phyloP scores from a whole-genome alignment of 352 stramenopile genomes.

The Phytophthora lateralis region DNA sequence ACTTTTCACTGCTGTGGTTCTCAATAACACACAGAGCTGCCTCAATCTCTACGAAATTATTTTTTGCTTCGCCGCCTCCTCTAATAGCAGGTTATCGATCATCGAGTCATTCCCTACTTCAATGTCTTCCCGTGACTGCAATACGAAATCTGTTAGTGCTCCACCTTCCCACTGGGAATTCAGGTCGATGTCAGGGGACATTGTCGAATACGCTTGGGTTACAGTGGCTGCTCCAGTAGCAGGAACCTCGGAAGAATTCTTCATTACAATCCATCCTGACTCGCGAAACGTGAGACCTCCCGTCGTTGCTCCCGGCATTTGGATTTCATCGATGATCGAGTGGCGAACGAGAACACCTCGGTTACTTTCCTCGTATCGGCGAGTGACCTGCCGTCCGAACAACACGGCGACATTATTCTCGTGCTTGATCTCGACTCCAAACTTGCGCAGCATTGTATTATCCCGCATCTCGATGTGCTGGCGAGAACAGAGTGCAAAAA shows the following conservation, averaged over 20 bases:
- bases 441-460: slow-evolving; percentile 35
- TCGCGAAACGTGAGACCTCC: slow-evolving; percentile 37
- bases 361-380: slow-evolving; percentile 23
- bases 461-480: slow-evolving; percentile 31
- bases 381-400: slow-evolving; percentile 21
- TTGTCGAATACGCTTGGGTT: slow-evolving; percentile 26
- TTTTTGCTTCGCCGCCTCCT: slow-evolving; percentile 15
- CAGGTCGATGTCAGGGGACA: slow-evolving; percentile 28
- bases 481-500: not conserved
- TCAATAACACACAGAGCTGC: too few relatives aligned
- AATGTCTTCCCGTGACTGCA: slow-evolving; percentile 26
- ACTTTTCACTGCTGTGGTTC: too few relatives aligned
- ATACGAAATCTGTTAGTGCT: slow-evolving; percentile 46
- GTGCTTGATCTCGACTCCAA: slow-evolving; percentile 27
- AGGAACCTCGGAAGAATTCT: not conserved
- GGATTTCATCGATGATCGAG: slow-evolving; percentile 30
- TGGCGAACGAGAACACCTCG: slow-evolving; percentile 38
- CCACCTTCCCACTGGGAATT: slow-evolving; percentile 36
- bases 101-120: slow-evolving; percentile 24
- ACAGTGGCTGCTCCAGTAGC: slow-evolving; percentile 15
- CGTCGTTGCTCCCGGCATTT: slow-evolving; percentile 24
- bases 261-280: slow-evolving; percentile 37
- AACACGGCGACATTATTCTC: slow-evolving; percentile 18
- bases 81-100: slow-evolving; percentile 29
- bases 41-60: not conserved